These are phyloP conservation scores for Pseudocercospora fuligena DNA, from an alignment of 2,329 filamentous ascomycete genomes.

Conservation along the genomic window DNA sequence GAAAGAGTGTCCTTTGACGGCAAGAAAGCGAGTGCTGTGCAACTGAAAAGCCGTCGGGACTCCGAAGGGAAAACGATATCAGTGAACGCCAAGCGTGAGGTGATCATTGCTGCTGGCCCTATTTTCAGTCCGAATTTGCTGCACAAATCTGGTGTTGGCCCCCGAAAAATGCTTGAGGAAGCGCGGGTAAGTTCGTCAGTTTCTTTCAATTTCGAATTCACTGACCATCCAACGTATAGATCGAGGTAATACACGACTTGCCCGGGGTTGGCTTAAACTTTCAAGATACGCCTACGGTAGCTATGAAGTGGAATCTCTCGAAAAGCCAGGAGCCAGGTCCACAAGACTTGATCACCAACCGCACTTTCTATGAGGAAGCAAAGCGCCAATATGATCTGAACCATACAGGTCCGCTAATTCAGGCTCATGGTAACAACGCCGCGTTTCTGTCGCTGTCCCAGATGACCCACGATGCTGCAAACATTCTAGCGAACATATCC, in stretches of 20 bases:
- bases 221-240: slow-evolving; percentile 54
- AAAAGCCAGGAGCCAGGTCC: too few relatives aligned
- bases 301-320: too few relatives aligned
- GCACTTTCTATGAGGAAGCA: too few relatives aligned
- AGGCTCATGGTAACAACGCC: too few relatives aligned
- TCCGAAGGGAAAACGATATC: slow-evolving; percentile 3
- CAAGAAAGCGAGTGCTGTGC: neutral
- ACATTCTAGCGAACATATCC: too few relatives aligned
- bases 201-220: slow-evolving; percentile 62
- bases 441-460: too few relatives aligned
- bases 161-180: slow-evolving; percentile 16
- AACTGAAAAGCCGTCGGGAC: neutral
- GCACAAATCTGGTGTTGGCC: slow-evolving; percentile 66
- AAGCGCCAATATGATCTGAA: too few relatives aligned
- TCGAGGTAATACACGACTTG: neutral
- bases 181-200: neutral
- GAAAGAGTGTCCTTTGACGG: neutral
- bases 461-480: too few relatives aligned
- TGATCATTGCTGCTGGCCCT: slow-evolving; percentile 64
- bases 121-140: slow-evolving; percentile 62
- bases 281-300: too few relatives aligned
- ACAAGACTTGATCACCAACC: too few relatives aligned
- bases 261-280: too few relatives aligned
- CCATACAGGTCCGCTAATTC: too few relatives aligned
- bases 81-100: slow-evolving; percentile 50